Conservation (phyloP, 345 rosid species). For the Corymbia maculata region DNA sequence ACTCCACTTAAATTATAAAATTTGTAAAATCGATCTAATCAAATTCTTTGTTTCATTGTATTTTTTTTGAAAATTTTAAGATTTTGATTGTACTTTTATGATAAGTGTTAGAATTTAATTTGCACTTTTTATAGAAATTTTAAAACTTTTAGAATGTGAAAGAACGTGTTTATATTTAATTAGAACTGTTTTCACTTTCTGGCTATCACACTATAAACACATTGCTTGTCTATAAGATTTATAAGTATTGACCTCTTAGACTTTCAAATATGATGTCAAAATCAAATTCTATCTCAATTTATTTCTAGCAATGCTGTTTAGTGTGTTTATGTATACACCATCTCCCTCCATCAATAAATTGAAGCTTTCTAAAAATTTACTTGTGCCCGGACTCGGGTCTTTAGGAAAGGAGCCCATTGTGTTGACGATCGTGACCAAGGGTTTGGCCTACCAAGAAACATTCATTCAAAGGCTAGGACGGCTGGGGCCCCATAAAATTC, state of each 20-base stretch:
- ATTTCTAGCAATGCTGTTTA: background rate
- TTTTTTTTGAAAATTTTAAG: too few relatives aligned
- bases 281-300: background rate
- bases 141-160: rapidly evolving
- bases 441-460: background rate
- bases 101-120: too few relatives aligned
- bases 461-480: background rate
- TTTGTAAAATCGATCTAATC: too few relatives aligned
- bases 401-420: background rate
- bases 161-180: background rate
- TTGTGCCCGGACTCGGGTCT: too few relatives aligned
- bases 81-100: rapidly evolving
- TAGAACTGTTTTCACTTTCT: rapidly evolving
- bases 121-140: too few relatives aligned
- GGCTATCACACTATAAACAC: rapidly evolving
- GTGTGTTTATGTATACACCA: rapidly evolving
- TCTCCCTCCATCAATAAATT: background rate
- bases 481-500: background rate
- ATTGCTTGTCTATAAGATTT: rapidly evolving
- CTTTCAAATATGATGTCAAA: background rate
- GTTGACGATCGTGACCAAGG: background rate
- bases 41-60: rapidly evolving
- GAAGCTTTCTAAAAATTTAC: background rate
- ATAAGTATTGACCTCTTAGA: background rate
- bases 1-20: rapidly evolving